Base-by-base conservation (phyloP, 2,329 filamentous ascomycete species). In the Corynespora cassiicola region DNA sequence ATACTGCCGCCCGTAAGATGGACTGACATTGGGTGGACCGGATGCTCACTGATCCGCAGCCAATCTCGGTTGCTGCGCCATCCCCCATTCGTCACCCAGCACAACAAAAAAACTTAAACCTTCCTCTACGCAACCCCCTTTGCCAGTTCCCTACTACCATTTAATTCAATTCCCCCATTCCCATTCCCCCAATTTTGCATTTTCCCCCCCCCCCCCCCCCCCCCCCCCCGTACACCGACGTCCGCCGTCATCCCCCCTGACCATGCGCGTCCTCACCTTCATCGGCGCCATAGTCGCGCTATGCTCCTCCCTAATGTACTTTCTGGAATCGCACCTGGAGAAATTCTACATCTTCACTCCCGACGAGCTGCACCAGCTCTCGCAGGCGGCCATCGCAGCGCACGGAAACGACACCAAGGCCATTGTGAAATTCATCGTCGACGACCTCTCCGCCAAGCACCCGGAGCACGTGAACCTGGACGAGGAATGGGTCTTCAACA, bases 401-500 rank as follows among this genome's bases (percentile, higher is more conserved):
- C 83, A 92, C 66, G 88, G 87, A 54, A 87, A 91, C 66, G 80
- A 92, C 73, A 95, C 89, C 10, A 69, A 76, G 40, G 75, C 76
- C 39, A 79, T 90, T 7, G 86, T 90, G 44, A 63, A 77, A 50
- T 84, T 80, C 71, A 90, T 95, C 52, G 82, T 88, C 34, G 61
- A 72, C 44, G 84, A 89, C 71, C 77, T 95, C 38, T 74, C 75
- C 3, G 32, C 39, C 16, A 52, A 56, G 38, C 52, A 62, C 47
- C 12, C 56, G 7, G 14, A 16, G 2, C 50, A 88, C 68, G 62
- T 92, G 62, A 90, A 87, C 72, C 65, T 80, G 38, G 74, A 86
- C 42, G 82, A 92, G 72, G 86, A 92, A 69, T 95, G 89, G 89
- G 78, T 95, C 29, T 92, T 95, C 61, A 95, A 95, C 77, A 95